These are phyloP conservation scores for Limtongia smithiae DNA, from an alignment of 805 yeast species.

Conservation along the genomic window DNA sequence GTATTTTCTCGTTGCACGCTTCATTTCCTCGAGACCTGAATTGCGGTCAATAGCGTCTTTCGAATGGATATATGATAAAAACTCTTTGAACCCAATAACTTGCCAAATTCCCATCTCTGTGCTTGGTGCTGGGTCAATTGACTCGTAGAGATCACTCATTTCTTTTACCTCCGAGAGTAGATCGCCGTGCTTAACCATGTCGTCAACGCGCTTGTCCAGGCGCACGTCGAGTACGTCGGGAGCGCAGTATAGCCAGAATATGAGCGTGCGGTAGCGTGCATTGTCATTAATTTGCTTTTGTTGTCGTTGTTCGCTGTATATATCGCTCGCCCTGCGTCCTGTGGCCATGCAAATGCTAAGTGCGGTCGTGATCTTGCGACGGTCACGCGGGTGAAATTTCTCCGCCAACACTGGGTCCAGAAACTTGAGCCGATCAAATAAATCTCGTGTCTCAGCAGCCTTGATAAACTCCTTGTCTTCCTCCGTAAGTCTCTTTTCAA, in stretches of 20 bases:
- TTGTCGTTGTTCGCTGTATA: constrained; percentile 59
- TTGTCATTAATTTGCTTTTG: not conserved
- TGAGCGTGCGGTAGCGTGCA: constrained; percentile 40
- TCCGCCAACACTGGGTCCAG: constrained; percentile 69
- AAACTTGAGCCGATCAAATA: constrained; percentile 43
- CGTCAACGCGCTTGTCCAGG: constrained; percentile 75
- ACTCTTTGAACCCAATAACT: constrained; percentile 90
- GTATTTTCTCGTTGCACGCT: constrained; percentile 75
- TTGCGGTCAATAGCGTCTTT: constrained; percentile 36
- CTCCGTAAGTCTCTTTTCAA: constrained; percentile 11
- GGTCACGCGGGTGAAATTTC: constrained; percentile 91
- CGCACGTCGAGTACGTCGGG: constrained; percentile 55
- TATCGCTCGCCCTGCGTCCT: constrained; percentile 63
- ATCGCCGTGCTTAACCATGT: constrained; percentile 64
- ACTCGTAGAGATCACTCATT: constrained; percentile 45
- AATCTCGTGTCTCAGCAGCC: constrained; percentile 34
- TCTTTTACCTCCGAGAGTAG: constrained; percentile 66
- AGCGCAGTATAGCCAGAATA: constrained; percentile 80
- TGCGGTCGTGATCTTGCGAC: constrained; percentile 71
- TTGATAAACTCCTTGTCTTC: constrained; percentile 15
- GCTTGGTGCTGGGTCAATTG: constrained; percentile 42
- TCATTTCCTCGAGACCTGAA: constrained; percentile 69
- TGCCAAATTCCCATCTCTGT: constrained; percentile 83
- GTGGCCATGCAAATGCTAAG: constrained; percentile 72
- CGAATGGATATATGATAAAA: constrained; percentile 60